Evolutionary conservation across 1,284 basidiomycete species (phyloP).

Genomic region (Marasmius fiardii): DNA sequence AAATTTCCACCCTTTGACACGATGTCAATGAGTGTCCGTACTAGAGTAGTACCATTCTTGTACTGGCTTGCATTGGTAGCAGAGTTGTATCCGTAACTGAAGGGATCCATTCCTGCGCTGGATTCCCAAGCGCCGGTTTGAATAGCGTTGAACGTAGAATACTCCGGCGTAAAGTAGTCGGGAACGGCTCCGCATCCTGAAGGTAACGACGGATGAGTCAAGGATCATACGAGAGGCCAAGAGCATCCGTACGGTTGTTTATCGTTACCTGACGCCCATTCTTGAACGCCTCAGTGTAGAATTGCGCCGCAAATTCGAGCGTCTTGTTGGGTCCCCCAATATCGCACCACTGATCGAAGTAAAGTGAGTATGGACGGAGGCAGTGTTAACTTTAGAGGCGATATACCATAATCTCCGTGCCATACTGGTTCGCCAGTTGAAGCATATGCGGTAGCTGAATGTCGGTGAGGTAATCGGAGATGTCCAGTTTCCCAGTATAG

Average conservation of each 20-base stretch:
- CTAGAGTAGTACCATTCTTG: slow-evolving; percentile 44
- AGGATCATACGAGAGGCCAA: neutral
- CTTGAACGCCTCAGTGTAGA: slow-evolving; percentile 45
- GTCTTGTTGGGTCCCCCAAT: slow-evolving; percentile 55
- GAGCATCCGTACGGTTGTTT: slow-evolving; percentile 41
- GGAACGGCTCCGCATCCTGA: slow-evolving; percentile 39
- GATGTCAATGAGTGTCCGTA: slow-evolving; percentile 52
- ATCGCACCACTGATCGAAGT: slow-evolving; percentile 46
- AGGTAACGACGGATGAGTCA: neutral
- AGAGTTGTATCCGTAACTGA: slow-evolving; percentile 41
- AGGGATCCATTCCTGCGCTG: slow-evolving; percentile 49
- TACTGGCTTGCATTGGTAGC: slow-evolving; percentile 43
- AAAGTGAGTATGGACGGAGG: neutral
- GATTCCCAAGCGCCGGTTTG: slow-evolving; percentile 55
- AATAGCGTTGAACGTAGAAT: slow-evolving; percentile 45
- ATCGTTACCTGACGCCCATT: slow-evolving; percentile 52
- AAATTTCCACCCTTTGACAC: slow-evolving; percentile 56
- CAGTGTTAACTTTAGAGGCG: neutral
- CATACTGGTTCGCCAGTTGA: slow-evolving; percentile 46
- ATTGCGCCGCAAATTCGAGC: slow-evolving; percentile 45
- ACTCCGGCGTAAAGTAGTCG: slow-evolving; percentile 60
- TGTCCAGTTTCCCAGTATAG: slow-evolving; percentile 48
- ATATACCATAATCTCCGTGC: slow-evolving; percentile 53
- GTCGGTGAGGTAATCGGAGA: slow-evolving; percentile 50
- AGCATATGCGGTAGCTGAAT: slow-evolving; percentile 56